A percentile compares a stretch with the other conserved stretches of the same genome.
phyloP scores from a whole-genome alignment of 257 asterid genomes.

The Buddleja alternifolia region DNA sequence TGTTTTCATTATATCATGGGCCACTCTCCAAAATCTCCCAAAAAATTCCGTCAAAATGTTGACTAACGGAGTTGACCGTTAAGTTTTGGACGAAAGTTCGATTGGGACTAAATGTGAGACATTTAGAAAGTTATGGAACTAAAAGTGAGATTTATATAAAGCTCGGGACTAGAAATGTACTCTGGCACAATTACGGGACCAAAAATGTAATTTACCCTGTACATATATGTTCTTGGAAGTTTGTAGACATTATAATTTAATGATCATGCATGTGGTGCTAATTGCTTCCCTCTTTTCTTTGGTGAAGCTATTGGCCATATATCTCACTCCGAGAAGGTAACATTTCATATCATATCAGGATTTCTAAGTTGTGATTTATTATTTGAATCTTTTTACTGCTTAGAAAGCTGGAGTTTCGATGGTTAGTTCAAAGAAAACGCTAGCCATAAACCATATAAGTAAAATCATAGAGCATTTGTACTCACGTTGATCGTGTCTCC shows the following conservation, averaged over 20 bases:
- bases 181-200: too few species aligned
- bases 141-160: too few species aligned
- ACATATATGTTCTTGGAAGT: conserved; percentile 21
- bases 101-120: too few species aligned
- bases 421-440: neutral
- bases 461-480: neutral
- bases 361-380: conserved; percentile 3
- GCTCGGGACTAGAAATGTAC: too few species aligned
- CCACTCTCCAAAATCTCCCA: too few species aligned
- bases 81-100: too few species aligned
- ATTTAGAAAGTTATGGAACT: too few species aligned
- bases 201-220: too few species aligned
- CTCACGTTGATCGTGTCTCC: conserved; percentile 4
- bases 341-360: neutral
- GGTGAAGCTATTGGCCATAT: conserved; percentile 73
- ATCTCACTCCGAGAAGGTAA: conserved; percentile 76
- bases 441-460: neutral
- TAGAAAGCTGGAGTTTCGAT: neutral
- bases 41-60: too few species aligned
- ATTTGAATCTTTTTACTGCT: neutral
- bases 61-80: too few species aligned
- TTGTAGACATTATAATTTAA: neutral
- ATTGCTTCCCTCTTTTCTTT: conserved; percentile 30
- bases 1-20: too few species aligned
- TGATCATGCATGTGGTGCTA: conserved; percentile 27